Conservation (phyloP, 768 basidiomycete genomes). For the Guyanaporus albipodus region DNA sequence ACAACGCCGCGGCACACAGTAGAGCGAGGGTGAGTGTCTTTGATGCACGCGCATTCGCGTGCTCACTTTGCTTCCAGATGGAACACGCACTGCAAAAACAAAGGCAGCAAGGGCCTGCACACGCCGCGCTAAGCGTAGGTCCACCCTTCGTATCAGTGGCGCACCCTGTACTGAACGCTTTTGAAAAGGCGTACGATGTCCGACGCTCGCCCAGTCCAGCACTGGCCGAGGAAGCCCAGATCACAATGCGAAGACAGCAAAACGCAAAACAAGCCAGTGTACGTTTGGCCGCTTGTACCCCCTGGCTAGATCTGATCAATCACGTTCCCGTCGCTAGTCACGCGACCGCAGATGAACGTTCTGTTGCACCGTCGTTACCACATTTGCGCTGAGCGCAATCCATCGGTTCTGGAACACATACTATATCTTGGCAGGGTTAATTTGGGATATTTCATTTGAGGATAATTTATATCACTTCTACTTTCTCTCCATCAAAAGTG, state of each 20-base stretch:
- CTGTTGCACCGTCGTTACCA: slow-evolving; percentile 7
- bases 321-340: slow-evolving; percentile 19
- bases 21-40: slow-evolving; percentile 24
- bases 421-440: slow-evolving; percentile 23
- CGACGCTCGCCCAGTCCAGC: slow-evolving; percentile 33
- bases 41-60: not conserved
- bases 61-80: slow-evolving; percentile 25
- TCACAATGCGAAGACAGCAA: slow-evolving; percentile 32
- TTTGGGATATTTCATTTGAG: slow-evolving; percentile 17
- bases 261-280: slow-evolving; percentile 20
- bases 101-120: slow-evolving; percentile 25
- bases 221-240: slow-evolving; percentile 28
- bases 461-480: slow-evolving; percentile 28
- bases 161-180: not conserved
- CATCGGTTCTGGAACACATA: slow-evolving; percentile 17
- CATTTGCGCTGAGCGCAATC: slow-evolving; percentile 21
- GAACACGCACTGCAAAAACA: slow-evolving; percentile 30
- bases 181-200: slow-evolving; percentile 25
- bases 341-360: slow-evolving; percentile 28
- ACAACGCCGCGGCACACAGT: slow-evolving; percentile 28
- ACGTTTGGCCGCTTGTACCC: not conserved
- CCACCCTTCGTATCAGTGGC: slow-evolving; percentile 1
- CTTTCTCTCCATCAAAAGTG: slow-evolving; percentile 15
- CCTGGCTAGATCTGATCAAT: slow-evolving; percentile 9
- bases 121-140: slow-evolving; percentile 26